Evolutionary conservation across 441 rosid genomes (phyloP), one percentile per base, ranked within the genome.

Genomic region (Mallotus japonicus): DNA sequence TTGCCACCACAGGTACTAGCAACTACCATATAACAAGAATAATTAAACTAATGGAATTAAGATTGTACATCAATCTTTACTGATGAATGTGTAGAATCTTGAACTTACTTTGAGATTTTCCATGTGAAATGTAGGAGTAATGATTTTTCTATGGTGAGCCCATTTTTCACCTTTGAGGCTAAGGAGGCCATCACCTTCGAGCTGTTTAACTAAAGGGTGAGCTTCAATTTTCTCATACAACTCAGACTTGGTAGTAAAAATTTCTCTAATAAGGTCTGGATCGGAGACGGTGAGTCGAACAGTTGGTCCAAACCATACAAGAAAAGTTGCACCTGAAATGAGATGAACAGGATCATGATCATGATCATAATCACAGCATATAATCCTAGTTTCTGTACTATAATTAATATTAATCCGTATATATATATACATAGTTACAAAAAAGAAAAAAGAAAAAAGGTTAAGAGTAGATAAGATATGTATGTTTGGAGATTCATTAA

Each of bases 221-320:
- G 97, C 93, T 77, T 95, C 98, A 19, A 83, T 85, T 69, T 95
- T 95, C 87, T 95, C 98, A 11, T 89, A 95, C 9, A 82, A 84
- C 60, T 89, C 96, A 12, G 93, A 85, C 60, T 87, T 92, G 37
- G 97, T 87, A 16, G 87, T 81, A 78, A 92, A 89, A 17, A 95
- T 89, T 76, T 95, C 99, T 50, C 97, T 70, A 47, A 95, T 91
- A 40, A 95, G 88, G 77, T 90, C 96, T 3, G 98, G 98, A 79
- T 95, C 98, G 0, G 98, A 88, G 22, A 95, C 90, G 0, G 98
- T 84, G 46, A 95, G 87, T 12, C 99, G 91, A 71, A 84, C 94
- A 10, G 94, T 95, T 49, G 99, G 96, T 50, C 99, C 99, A 50
- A 95, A 95, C 99, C 99, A 95, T 0, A 95, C 92, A 2, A 95